Evolutionary conservation across 345 rosid genomes (phyloP), one percentile per base, ranked within the genome.

Genomic region (Eucalyptus erythrocorys): DNA sequence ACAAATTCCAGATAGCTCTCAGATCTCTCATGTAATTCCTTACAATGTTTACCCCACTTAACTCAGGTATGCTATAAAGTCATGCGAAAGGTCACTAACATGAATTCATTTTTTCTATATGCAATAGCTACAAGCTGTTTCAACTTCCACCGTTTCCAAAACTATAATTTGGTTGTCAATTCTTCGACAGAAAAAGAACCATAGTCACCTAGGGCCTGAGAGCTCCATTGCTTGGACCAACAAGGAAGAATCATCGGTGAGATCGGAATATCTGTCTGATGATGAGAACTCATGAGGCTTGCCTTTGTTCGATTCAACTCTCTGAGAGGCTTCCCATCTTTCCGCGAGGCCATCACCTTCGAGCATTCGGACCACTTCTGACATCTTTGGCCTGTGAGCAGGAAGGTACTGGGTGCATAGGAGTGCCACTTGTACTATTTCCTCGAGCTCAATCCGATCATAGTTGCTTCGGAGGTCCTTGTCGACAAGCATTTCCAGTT

Each of bases 311-410:
- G 95, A 90, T 68, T 97, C 99, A 55, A 91, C 94, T 91, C 91
- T 94, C 86, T 96, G 99, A 85, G 99, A 95, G 90, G 98, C 99
- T 93, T 97, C 99, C 99, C 99, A 97, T 93, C 93, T 96, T 89
- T 97, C 99, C 14, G 97, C 99, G 5, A 97, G 94, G 2, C 99
- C 99, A 85, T 97, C 99, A 30, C 99, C 99, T 94, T 97, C 99
- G 1, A 97, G 98, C 99, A 97, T 97, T 88, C 99, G 92, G 55
- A 97, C 98, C 81, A 96, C 99, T 92, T 97, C 99, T 0, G 98
- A 97, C 99, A 96, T 97, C 90, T 95, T 96, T 1, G 99, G 99
- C 89, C 99, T 95, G 30, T 96, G 95, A 82, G 93, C 96, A 26
- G 99, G 99, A 88, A 96, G 92, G 92, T 95, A 94, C 88, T 97